A percentile compares a stretch with the other conserved stretches of the same genome.
phyloP scores from a whole-genome alignment of 441 rosid species.

The Eutrema salsugineum region DNA sequence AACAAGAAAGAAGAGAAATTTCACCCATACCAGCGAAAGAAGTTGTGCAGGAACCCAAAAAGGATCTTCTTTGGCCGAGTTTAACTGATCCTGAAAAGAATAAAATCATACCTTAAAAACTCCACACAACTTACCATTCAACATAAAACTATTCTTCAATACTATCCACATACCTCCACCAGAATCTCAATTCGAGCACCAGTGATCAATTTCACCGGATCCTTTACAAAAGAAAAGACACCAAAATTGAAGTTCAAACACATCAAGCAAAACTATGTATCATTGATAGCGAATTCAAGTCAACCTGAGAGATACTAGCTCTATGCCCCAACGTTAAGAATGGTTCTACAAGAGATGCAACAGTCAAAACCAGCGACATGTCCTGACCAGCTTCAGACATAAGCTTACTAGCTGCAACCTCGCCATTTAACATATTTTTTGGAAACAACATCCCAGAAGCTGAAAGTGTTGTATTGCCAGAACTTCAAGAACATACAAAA shows the following conservation, averaged over 20 bases:
- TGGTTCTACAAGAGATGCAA: conserved; percentile 86
- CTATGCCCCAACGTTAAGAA: conserved; percentile 53
- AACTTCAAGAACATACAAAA: conserved; percentile 39
- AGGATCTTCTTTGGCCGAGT: conserved; percentile 37
- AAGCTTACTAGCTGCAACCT: no score
- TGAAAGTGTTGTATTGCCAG: conserved; percentile 78
- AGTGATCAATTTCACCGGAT: conserved; percentile 62
- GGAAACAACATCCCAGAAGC: conserved; percentile 89
- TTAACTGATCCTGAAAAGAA: conserved; percentile 45
- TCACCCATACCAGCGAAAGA: conserved; percentile 54
- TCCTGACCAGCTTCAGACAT: conserved; percentile 30
- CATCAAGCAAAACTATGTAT: not conserved
- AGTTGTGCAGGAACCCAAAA: conserved; percentile 58
- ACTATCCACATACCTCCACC: conserved; percentile 61
- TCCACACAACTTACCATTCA: conserved; percentile 9
- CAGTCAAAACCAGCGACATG: conserved; percentile 62
- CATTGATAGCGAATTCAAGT: not conserved
- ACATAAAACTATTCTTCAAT: no score
- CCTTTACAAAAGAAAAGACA: conserved; percentile 42
- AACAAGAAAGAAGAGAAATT: not conserved
- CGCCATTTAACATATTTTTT: conserved; percentile 34
- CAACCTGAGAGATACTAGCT: conserved; percentile 52
- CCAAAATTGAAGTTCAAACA: not conserved
- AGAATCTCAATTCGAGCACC: conserved; percentile 72
- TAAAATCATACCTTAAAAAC: not conserved